phyloP scores from a whole-genome alignment of 2,329 filamentous ascomycete genomes.

The Alternaria sp. region DNA sequence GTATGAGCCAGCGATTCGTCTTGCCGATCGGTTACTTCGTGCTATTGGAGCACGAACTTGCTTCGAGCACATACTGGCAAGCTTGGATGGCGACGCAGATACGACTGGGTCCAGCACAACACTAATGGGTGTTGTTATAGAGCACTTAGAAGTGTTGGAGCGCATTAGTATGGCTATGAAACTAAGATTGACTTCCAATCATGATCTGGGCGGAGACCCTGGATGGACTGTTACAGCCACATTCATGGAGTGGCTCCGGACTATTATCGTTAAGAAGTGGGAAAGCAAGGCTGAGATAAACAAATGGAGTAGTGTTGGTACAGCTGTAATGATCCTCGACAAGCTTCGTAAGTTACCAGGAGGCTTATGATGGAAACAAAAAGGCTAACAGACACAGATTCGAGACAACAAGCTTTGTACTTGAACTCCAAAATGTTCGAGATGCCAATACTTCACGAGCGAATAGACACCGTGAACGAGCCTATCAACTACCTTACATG shows the following conservation, averaged over 20 bases:
- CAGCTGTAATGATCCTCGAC: constrained; percentile 77
- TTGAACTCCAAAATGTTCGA: constrained; percentile 72
- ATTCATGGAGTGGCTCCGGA: constrained; percentile 74
- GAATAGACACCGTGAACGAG: constrained; percentile 77
- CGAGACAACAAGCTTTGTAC: constrained; percentile 50
- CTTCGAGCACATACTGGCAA: constrained; percentile 59
- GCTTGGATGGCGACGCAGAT: constrained; percentile 15
- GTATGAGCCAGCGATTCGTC: constrained; percentile 61
- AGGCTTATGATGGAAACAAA: not conserved
- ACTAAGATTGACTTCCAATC: constrained; percentile 25
- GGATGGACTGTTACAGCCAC: constrained; percentile 49
- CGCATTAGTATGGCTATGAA: constrained; percentile 32
- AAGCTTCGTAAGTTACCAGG: constrained; percentile 66
- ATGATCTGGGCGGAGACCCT: constrained; percentile 34
- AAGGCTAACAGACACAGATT: constrained; percentile 34
- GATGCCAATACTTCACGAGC: constrained; percentile 78
- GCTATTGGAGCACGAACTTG: constrained; percentile 60
- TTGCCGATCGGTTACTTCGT: constrained; percentile 60
- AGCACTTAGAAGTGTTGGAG: constrained; percentile 40
- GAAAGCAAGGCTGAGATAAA: constrained; percentile 76
- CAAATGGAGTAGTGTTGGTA: constrained; percentile 76
- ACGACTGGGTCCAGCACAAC: not conserved
- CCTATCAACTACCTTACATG: constrained; percentile 72
- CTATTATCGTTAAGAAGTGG: constrained; percentile 82
- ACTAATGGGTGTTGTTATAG: constrained; percentile 31